Conservation (phyloP, 352 stramenopile species). For the Phytopythium helicoides region DNA sequence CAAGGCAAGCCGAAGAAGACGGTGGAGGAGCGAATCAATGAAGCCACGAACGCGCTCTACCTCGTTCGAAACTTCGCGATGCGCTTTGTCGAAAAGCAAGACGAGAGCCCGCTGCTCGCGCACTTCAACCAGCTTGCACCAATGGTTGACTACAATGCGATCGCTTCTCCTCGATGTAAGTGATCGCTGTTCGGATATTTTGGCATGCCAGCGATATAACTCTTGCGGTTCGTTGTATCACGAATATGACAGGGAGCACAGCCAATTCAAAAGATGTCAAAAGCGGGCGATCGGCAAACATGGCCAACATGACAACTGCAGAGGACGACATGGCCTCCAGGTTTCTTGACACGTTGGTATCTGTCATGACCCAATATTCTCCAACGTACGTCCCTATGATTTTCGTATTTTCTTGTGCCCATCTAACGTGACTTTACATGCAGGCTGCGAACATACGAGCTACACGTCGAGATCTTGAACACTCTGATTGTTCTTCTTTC, state of each 20-base stretch:
- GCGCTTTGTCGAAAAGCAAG: constrained; percentile 67
- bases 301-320: constrained; percentile 14
- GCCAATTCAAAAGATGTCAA: constrained; percentile 34
- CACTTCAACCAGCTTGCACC: constrained; percentile 54
- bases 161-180: constrained; percentile 2
- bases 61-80: constrained; percentile 73
- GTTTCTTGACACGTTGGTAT: constrained; percentile 69
- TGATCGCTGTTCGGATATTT: neutral
- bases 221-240: too few relatives aligned
- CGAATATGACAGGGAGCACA: constrained; percentile 26
- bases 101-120: constrained; percentile 53
- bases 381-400: constrained; percentile 43
- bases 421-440: neutral
- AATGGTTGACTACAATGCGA: constrained; percentile 10
- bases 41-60: constrained; percentile 70
- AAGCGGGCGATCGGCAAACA: constrained; percentile 1
- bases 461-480: constrained; percentile 78
- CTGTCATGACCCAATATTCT: constrained; percentile 48
- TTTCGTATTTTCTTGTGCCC: neutral
- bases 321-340: constrained; percentile 58
- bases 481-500: constrained; percentile 69
- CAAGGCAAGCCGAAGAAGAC: constrained; percentile 21
- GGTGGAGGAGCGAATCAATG: constrained; percentile 40
- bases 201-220: constrained; percentile 4
- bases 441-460: constrained; percentile 51